Base-by-base conservation (phyloP, 176 grass and related monocot genomes). In the Coix lacrymajobi region DNA sequence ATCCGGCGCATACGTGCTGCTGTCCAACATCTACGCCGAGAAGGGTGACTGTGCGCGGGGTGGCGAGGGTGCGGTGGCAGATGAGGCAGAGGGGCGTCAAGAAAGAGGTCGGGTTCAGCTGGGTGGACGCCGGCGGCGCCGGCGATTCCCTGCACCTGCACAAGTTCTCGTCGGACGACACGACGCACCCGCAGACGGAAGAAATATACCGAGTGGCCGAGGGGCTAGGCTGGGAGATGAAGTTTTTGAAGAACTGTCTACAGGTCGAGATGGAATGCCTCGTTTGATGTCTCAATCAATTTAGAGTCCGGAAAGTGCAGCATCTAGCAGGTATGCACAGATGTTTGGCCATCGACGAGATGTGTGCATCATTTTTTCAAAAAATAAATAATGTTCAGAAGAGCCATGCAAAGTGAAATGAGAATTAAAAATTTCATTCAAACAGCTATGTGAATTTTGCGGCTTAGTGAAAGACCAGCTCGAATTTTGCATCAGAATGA, bases 11-110 rank as follows among this genome's bases (percentile, higher is more conserved):
- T 96, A 93, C 69, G 91, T 98, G 58, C 83, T 93, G 30, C 79
- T 98, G 78, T 96, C 93, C 1, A 98, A 98, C 76, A 86, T 98
- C 44, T 96, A 93, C 37, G 96, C 96, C 0, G 93, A 95, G 54
- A 87, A 81, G 54, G 91, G 90, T 19, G 79, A 90, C 60, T 95
- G 96, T n/a, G 96, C 80, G 71, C 25, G 71, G 82, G 48, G 96
- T 96, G 45, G 91, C 89, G 3, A 92, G 61, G 76, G 87, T 90
- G 32, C 81, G 96, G 52, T 84, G 76, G 91, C 85, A 87, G 48
- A 98, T 92, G 96, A 70, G 85, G 28, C 79, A 85, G 26, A 93
- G 75, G 41, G 92, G 92, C 41, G 82, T 93, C 25, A 93, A 80
- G 85, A 92, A 98, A 86, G 92, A 93, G 73, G 41, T 93, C 17